These are phyloP conservation scores for Medicago arabica DNA, from an alignment of 306 rosid species.

Conservation along the genomic window DNA sequence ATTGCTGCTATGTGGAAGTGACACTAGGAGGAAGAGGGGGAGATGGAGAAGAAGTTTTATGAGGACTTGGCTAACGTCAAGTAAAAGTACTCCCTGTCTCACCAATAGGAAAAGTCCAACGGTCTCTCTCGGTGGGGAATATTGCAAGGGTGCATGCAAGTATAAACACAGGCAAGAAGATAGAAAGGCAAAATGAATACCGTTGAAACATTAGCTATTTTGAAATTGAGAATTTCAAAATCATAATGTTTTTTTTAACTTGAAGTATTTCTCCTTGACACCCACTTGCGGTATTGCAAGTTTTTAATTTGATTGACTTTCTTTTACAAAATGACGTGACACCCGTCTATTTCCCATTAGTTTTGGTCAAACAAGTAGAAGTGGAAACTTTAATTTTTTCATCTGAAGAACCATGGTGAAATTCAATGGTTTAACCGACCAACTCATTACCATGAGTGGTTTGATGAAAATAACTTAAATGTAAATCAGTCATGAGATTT, in stretches of 20 bases:
- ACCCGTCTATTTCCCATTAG: no score
- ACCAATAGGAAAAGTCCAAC: conserved; percentile 14
- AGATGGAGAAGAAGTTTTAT: conserved; percentile 59
- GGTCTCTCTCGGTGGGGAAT: conserved; percentile 28
- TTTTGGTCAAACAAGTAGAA: no score
- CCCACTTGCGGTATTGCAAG: background rate
- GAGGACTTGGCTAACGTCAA: conserved; percentile 56
- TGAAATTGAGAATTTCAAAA: conserved; percentile 2
- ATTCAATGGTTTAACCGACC: no score
- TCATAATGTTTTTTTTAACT: background rate
- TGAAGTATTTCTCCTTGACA: background rate
- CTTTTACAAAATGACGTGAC: no score
- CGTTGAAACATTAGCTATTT: background rate
- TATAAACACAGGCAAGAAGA: no score
- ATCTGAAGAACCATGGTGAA: no score
- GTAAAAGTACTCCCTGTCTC: conserved; percentile 61
- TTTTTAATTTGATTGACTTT: background rate
- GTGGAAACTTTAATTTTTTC: no score
- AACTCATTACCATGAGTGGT: no score
- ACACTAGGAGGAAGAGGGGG: conserved; percentile 73
- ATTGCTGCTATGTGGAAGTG: conserved; percentile 52
- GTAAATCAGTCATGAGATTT: no score
- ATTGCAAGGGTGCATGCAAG: conserved; percentile 17
- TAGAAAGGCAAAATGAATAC: no score
- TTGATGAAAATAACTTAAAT: no score